Evolutionary conservation across 2,329 filamentous ascomycete species (phyloP), one percentile per base, ranked within the genome.

Genomic region (Fusarium agapanthi): DNA sequence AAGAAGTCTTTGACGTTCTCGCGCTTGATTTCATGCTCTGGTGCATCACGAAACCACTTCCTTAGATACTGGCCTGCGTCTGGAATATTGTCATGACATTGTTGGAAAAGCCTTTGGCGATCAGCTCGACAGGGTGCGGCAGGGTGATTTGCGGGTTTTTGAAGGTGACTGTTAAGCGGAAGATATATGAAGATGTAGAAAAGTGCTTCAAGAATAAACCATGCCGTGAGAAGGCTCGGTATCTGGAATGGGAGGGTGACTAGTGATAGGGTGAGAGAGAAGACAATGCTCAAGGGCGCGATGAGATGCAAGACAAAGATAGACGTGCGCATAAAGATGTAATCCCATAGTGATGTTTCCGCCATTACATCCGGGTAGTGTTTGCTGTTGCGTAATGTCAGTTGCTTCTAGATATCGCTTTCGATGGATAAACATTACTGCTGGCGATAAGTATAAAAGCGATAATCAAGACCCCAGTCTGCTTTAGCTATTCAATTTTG

Each of bases 1-100:
- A 89, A 83, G 76, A 90, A 91, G 61, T 89, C 87, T 78, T 87
- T 88, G 56, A 91, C 74, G 76, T 91, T 90, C 37, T 91, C 88
- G 20, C 85, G 81, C 61, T 85, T 85, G 50, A 92, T 87, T 34
- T 89, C 88, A 34, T 83, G 79, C 6, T 81, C 53, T 22, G 84
- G 80, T 13, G 88, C 87, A 34, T 86, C 86, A 30, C 87, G 79
- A 75, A 91, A 91, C 90, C 90, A 92, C 70, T 84, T 86, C 56
- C 78, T 81, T 34, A 91, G 67, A 71, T 88, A 91, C 40, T 78
- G 81, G 41, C 87, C 85, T 0, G 84, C 83, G 74, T 90, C 85
- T 3, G 85, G 81, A 20, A 90, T 86, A 60, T 84, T 88, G 11
- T 82, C 81, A 69, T 84, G 83, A 74, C 88, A 88, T 44, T 83